These are phyloP conservation scores for Fonsecaea multimorphosa DNA, from an alignment of 2,329 filamentous ascomycete genomes.

Conservation along the genomic window DNA sequence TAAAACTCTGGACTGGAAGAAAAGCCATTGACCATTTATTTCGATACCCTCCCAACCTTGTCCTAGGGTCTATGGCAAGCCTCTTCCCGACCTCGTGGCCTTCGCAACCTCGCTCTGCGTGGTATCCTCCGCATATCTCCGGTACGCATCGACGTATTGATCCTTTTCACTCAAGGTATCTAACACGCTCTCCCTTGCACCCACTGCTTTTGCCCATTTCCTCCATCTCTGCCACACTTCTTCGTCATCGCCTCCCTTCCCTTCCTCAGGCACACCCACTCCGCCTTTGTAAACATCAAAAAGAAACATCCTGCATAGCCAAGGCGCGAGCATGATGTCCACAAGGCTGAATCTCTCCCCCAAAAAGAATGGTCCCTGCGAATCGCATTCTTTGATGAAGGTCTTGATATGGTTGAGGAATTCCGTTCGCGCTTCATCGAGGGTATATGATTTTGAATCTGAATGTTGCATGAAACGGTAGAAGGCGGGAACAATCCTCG, in stretches of 20 bases:
- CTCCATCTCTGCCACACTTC: slow-evolving; percentile 69
- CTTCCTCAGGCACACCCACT: slow-evolving; percentile 56
- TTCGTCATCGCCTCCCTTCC: slow-evolving; percentile 60
- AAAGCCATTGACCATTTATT: neutral
- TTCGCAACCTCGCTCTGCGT: slow-evolving; percentile 67
- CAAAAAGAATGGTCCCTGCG: slow-evolving; percentile 69
- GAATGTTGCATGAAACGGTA: slow-evolving; percentile 66
- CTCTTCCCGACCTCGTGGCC: slow-evolving; percentile 67
- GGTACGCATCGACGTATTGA: slow-evolving; percentile 72
- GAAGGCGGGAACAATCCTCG: slow-evolving; percentile 70
- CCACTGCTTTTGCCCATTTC: slow-evolving; percentile 67
- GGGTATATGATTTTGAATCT: slow-evolving; percentile 47
- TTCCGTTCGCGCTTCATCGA: slow-evolving; percentile 63
- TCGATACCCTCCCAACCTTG: neutral
- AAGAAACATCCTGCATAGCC: slow-evolving; percentile 73
- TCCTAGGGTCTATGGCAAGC: slow-evolving; percentile 59
- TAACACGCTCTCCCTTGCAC: slow-evolving; percentile 65
- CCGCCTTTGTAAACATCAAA: slow-evolving; percentile 76
- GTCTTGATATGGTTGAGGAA: slow-evolving; percentile 65
- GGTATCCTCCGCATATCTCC: slow-evolving; percentile 69
- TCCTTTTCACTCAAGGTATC: slow-evolving; percentile 72
- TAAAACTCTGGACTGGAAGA: neutral
- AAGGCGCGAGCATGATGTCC: slow-evolving; percentile 74
- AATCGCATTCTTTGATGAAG: slow-evolving; percentile 67
- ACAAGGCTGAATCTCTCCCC: slow-evolving; percentile 69